Base-by-base conservation (phyloP, 768 basidiomycete genomes). In the Hydnum rufescens region DNA sequence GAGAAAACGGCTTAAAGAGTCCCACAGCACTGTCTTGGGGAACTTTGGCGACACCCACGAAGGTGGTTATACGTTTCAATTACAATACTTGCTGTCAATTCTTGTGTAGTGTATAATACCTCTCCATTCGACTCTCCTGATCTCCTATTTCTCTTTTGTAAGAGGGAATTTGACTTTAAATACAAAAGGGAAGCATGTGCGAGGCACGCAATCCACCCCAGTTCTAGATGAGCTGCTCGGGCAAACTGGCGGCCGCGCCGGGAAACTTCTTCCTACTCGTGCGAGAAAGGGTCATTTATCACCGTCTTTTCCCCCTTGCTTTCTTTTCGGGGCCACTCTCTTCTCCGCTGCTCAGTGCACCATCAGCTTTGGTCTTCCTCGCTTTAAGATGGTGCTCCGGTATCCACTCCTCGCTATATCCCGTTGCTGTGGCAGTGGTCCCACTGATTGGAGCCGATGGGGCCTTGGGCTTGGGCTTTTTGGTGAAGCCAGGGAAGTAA, bases 381-480 rank as follows among this genome's bases (percentile, higher is more conserved):
- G 82, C 82, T 69, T 75, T 81, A 55, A 86, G 68, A 59, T 88
- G 86, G 60, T 86, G 82, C 58, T 82, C 81, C n/a, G 86, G 86
- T 58, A 89, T 89, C 86, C 86, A 89, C 60, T 89, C 86, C 61
- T 88, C 82, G 60, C 83, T 76, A 58, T 88, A 87, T 42, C 76
- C 78, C 34, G 77, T 74, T 2, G 77, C 71, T 13, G 13, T 39
- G 32, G 77, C 75, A 23, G 76, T 76, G 2, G 31, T 44, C n/a
- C n/a, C n/a, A 28, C 30, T 79, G 32, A 74, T 72, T 4, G 74
- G 63, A 28, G 72, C 72, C 32, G 73, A 71, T 5, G 80, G 74
- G 3, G 75, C 64, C 53, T 52, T 66, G 62, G 51, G 73, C 68
- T 31, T 69, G 61, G 56, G 53, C 67, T 78, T 82, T 42, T 74